These are phyloP conservation scores for Conoideocrella luteorostrata DNA, from an alignment of 2,329 filamentous ascomycete genomes.

Conservation along the genomic window DNA sequence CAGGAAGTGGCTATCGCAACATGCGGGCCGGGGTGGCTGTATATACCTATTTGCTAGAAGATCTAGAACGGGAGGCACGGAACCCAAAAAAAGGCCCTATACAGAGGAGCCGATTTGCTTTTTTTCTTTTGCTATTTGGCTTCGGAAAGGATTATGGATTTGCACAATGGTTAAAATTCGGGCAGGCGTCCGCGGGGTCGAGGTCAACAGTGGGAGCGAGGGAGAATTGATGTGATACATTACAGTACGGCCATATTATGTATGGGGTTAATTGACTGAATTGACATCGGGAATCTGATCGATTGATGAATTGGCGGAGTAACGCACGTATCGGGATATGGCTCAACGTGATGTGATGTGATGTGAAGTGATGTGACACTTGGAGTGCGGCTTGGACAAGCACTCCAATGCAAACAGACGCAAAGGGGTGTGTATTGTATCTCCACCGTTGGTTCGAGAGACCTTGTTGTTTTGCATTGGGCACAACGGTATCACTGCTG, in stretches of 20 bases:
- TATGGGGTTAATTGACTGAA: slow-evolving; percentile 1
- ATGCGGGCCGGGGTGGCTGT: neutral
- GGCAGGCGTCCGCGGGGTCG: neutral
- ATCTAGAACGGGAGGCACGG: slow-evolving; percentile 4
- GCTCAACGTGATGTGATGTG: neutral
- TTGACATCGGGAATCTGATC: neutral
- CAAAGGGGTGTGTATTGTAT: no score
- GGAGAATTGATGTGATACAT: slow-evolving; percentile 1
- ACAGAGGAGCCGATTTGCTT: neutral
- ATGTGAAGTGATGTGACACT: neutral
- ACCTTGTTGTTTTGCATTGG: no score
- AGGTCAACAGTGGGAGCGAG: neutral
- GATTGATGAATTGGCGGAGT: neutral
- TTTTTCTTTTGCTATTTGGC: neutral
- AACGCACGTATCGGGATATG: no score
- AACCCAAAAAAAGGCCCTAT: neutral
- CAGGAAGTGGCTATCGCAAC: neutral
- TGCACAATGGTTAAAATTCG: neutral
- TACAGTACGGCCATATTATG: slow-evolving; percentile 1
- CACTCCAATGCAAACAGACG: no score
- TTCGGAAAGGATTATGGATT: neutral
- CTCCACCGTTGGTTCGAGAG: no score
- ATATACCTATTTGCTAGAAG: slow-evolving; percentile 8
- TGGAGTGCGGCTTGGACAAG: no score
- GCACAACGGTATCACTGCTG: no score